These are phyloP conservation scores for Candida patagonica DNA, from an alignment of 805 yeast genomes.

Conservation along the genomic window DNA sequence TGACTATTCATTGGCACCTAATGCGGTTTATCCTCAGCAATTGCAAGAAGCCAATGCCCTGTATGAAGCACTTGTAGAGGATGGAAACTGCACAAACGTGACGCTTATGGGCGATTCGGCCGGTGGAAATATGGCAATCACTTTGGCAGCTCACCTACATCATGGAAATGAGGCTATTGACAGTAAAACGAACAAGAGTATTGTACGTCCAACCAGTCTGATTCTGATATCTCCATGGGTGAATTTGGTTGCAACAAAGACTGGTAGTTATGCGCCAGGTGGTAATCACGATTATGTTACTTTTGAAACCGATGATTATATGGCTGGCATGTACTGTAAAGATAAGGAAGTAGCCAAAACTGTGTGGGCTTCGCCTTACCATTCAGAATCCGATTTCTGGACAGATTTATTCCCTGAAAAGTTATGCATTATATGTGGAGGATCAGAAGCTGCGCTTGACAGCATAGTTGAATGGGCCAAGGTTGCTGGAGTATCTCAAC, in stretches of 20 bases:
- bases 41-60: slow-evolving; percentile 8
- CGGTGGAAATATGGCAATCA: slow-evolving; percentile 12
- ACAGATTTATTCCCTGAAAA: slow-evolving; percentile 9
- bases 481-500: slow-evolving; percentile 1
- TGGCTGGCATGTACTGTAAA: slow-evolving; percentile 8
- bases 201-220: slow-evolving; percentile 8
- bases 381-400: slow-evolving; percentile 8
- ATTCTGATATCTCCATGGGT: slow-evolving; percentile 13
- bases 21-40: slow-evolving; percentile 8
- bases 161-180: slow-evolving; percentile 5
- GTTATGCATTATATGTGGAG: slow-evolving; percentile 9
- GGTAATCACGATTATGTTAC: slow-evolving; percentile 5
- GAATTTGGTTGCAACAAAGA: slow-evolving; percentile 7
- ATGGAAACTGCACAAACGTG: slow-evolving; percentile 9
- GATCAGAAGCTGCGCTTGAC: slow-evolving; percentile 8
- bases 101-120: slow-evolving; percentile 13
- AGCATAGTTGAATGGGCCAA: slow-evolving; percentile 2
- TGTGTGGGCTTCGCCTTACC: slow-evolving; percentile 10
- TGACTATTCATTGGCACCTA: slow-evolving; percentile 11
- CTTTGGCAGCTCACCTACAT: slow-evolving; percentile 7
- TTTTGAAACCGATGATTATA: slow-evolving; percentile 2
- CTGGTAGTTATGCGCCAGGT: slow-evolving; percentile 9
- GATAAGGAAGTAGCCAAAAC: neutral
- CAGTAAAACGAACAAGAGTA: neutral
- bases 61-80: slow-evolving; percentile 8